phyloP scores from a whole-genome alignment of 73 alveolate genomes.

The Symbiodinium natans region DNA sequence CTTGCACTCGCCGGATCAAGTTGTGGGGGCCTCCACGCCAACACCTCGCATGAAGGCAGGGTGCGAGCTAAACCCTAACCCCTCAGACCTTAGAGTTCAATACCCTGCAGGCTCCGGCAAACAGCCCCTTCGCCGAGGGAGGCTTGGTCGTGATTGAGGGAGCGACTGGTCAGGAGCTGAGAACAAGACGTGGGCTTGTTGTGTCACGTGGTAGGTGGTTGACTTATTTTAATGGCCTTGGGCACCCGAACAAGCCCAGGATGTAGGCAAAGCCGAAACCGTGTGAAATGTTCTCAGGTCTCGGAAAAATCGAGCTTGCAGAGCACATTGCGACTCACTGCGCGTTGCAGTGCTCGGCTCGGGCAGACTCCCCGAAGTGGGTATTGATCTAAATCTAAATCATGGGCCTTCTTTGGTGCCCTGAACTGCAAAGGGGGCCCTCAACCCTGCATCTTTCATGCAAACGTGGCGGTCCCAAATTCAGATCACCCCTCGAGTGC shows the following conservation, averaged over 20 bases:
- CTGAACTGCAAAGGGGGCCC: background rate
- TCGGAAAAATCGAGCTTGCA: slow-evolving; percentile 88
- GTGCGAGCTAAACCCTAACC: too few species aligned
- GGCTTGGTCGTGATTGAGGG: slow-evolving; percentile 91
- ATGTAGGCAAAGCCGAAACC: too few species aligned
- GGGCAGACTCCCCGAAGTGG: background rate
- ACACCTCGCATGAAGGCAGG: slow-evolving; percentile 13
- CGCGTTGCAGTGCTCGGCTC: slow-evolving; percentile 46
- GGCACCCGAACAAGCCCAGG: too few species aligned
- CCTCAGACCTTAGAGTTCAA: background rate
- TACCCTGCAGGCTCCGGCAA: slow-evolving; percentile 36
- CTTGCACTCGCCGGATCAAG: slow-evolving; percentile 16
- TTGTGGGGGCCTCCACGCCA: slow-evolving; percentile 15
- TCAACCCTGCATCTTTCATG: background rate
- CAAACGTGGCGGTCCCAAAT: too few species aligned
- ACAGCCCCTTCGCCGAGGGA: slow-evolving; percentile 93
- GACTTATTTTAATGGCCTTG: too few species aligned
- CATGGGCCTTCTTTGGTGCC: background rate
- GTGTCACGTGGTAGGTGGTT: too few species aligned
- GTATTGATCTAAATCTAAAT: background rate
- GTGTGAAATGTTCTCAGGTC: slow-evolving; percentile 31
- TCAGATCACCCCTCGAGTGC: too few species aligned
- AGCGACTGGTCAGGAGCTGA: background rate
- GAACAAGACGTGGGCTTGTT: too few species aligned
- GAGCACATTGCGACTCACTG: slow-evolving; percentile 82